These are phyloP conservation scores for Hebeloma cylindrosporum DNA, from an alignment of 768 basidiomycete species.

Conservation along the genomic window DNA sequence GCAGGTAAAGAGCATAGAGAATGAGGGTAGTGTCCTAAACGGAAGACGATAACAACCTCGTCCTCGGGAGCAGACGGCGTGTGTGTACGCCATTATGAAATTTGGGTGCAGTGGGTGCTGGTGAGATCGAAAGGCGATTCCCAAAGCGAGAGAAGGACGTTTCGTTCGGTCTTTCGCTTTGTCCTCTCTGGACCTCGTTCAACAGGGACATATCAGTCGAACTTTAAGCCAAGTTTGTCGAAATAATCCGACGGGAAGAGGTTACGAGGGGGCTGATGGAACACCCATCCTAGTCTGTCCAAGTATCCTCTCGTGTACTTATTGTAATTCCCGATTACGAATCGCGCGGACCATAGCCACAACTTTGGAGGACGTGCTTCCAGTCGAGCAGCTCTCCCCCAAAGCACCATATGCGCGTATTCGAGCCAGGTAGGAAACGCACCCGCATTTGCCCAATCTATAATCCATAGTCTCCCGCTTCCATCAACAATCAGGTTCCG, in stretches of 20 bases:
- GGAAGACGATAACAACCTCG: no score
- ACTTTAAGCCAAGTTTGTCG: neutral
- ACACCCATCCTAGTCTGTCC: neutral
- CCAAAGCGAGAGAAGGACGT: no score
- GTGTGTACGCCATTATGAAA: no score
- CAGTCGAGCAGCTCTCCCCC: no score
- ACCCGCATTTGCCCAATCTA: conserved; percentile 2
- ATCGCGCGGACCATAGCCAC: neutral
- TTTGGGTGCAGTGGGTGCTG: no score
- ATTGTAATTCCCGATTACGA: neutral
- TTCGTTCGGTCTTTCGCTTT: no score
- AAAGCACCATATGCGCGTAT: neutral
- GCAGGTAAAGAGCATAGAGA: no score
- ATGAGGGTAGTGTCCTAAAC: no score
- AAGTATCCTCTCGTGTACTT: neutral
- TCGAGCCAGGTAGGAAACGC: conserved; percentile 6
- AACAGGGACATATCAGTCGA: conserved; percentile 3
- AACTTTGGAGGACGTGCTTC: neutral
- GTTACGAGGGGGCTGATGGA: neutral
- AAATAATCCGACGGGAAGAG: neutral
- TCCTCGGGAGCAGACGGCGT: no score
- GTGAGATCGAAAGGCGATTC: no score
- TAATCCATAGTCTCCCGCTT: conserved; percentile 2
- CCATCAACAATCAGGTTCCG: conserved; percentile 1
- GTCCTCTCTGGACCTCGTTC: no score